Evolutionary conservation across 1,139 yeast species (phyloP).

Genomic region (Yamadazyma triangularis): DNA sequence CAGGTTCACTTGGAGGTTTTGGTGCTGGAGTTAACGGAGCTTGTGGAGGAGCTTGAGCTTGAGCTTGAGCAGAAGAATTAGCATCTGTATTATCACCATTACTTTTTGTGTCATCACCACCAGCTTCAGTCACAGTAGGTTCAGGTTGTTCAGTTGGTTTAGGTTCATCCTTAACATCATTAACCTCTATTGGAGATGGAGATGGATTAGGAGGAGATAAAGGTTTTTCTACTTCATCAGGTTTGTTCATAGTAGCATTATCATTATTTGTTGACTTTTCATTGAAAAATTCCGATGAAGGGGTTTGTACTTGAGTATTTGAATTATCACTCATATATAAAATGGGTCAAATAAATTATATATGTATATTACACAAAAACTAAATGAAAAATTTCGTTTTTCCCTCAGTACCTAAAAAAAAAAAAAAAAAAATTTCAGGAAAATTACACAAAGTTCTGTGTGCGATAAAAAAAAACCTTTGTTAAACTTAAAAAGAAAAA

Average conservation of each 20-base stretch:
- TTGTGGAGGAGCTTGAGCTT: constrained; percentile 11
- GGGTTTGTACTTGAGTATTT: constrained; percentile 40
- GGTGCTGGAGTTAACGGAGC: constrained; percentile 54
- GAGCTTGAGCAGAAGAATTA: constrained; percentile 3
- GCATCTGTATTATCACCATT: not conserved
- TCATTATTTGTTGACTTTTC: constrained; percentile 2
- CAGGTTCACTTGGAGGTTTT: constrained; percentile 67
- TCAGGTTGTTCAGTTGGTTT: constrained; percentile 3
- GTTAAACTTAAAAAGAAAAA: constrained; percentile 1
- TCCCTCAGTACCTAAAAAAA: no score
- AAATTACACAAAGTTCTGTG: constrained; percentile 1
- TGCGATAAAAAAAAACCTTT: not conserved
- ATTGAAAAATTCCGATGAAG: constrained; percentile 28
- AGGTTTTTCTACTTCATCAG: not conserved
- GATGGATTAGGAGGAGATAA: constrained; percentile 19
- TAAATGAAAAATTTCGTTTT: no score
- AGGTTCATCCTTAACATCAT: constrained; percentile 2
- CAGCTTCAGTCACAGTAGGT: constrained; percentile 3
- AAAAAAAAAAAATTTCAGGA: constrained; percentile 1
- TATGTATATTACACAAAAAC: not conserved
- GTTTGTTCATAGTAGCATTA: not conserved
- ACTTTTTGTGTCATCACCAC: not conserved
- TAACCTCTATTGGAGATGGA: constrained; percentile 31
- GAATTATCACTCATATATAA: constrained; percentile 16
- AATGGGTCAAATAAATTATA: not conserved